Base-by-base conservation (phyloP, 805 yeast species). In the Ogataea haglerorum region DNA sequence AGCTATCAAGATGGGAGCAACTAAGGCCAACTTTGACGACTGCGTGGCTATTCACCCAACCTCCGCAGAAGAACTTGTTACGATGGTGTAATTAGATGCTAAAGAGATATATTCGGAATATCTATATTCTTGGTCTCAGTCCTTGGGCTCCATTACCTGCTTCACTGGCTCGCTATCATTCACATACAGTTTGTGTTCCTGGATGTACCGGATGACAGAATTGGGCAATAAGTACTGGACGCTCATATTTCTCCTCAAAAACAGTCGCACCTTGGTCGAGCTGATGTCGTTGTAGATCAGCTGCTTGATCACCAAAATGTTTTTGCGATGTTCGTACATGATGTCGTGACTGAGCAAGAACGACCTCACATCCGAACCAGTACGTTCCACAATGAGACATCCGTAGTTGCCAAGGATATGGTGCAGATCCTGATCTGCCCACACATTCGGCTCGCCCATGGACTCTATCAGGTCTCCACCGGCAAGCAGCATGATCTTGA, bases 391-490 rank as follows among this genome's bases (percentile, higher is more conserved):
- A 36, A 93, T 93, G 47, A 93, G 69, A 67, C 99, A 93, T 3
- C 99, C 99, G 63, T 93, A 93, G 47, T 85, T 82, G 19, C 99
- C 99, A 51, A 93, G 72, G 34, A 93, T 93, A 61, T 93, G 99
- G 56, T 89, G 95, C 54, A 93, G 71, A 64, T 93, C 99, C 43
- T 76, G 83, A 61, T 91, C 98, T 1, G 95, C 95, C 99, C 99
- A 93, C 27, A 93, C 99, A 56, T 91, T 93, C 16, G 99, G 98
- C 64, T 93, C 99, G n/a, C 99, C 99, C 98, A 93, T 93, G 31
- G 95, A 82, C 63, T 93, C 99, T 39, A 93, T 93, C 52, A 93
- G 74, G 64, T 93, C 99, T 30, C 99, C 99, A 37, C 99, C 99
- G 0, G 99, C 99, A 29, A 93, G 69, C 40, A 93, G 73, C 98